Conservation (phyloP, 164 flowering plant species). For the Houttuynia cordata region DNA sequence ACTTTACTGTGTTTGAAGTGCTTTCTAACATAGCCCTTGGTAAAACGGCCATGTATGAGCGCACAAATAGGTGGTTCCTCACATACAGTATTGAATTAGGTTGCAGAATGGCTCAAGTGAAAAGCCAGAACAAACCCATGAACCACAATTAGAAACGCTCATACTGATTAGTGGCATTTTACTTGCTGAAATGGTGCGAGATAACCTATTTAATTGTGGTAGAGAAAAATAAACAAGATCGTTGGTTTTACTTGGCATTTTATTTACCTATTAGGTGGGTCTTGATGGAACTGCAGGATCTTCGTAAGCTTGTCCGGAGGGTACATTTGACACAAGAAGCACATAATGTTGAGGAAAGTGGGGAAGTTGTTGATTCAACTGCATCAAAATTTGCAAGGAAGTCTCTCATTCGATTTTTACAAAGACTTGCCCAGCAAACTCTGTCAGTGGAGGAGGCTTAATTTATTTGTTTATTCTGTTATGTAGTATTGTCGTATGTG, state of each 20-base stretch:
- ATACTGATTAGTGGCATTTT: not conserved
- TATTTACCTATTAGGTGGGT: not conserved
- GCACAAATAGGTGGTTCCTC: no score
- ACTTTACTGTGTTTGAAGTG: not conserved
- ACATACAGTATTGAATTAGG: no score
- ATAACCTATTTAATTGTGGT: not conserved
- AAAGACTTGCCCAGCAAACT: constrained; percentile 28
- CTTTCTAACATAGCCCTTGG: no score
- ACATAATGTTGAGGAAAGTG: constrained; percentile 20
- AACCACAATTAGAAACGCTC: not conserved
- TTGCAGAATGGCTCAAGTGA: not conserved
- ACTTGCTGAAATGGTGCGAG: not conserved
- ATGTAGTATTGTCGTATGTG: no score
- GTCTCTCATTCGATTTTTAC: constrained; percentile 43
- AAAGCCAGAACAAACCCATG: not conserved
- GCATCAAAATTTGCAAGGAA: constrained; percentile 20
- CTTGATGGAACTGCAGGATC: constrained; percentile 23
- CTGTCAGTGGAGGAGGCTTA: constrained; percentile 8
- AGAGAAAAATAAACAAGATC: not conserved
- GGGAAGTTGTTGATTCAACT: constrained; percentile 14
- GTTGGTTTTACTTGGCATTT: not conserved
- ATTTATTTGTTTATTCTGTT: not conserved
- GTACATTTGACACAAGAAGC: constrained; percentile 24
- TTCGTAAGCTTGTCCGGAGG: constrained; percentile 45
- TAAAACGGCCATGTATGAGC: no score